These are phyloP conservation scores for Plantago coronopus DNA, from an alignment of 305 asterid species.

Conservation along the genomic window DNA sequence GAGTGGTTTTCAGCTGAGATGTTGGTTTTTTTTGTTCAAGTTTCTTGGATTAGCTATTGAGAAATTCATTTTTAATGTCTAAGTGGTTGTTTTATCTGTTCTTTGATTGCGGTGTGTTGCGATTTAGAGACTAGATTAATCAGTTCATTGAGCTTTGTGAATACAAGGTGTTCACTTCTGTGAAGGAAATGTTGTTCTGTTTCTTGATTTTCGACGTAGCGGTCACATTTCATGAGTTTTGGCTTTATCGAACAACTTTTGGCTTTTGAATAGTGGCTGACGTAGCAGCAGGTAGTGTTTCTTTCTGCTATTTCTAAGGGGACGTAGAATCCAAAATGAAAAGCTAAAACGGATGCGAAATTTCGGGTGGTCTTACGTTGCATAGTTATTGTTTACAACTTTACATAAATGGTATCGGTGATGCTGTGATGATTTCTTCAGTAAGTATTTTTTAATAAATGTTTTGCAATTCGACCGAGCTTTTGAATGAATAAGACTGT, in stretches of 20 bases:
- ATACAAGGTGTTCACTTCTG: neutral
- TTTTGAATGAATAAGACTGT: too few relatives aligned
- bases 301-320: neutral
- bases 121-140: neutral
- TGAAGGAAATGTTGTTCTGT: neutral
- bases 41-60: constrained; percentile 2
- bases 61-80: neutral
- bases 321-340: constrained; percentile 4
- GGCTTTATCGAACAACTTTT: neutral
- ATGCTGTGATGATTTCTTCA: neutral
- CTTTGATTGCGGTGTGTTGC: neutral
- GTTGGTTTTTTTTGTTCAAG: neutral
- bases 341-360: neutral
- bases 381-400: neutral
- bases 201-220: neutral
- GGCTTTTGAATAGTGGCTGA: neutral
- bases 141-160: neutral
- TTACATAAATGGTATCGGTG: neutral
- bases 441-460: too few relatives aligned
- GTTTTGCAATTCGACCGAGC: too few relatives aligned
- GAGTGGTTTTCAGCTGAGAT: neutral
- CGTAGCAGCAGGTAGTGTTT: neutral
- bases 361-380: neutral
- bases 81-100: neutral
- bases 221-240: neutral